Evolutionary conservation across 768 basidiomycete species (phyloP), one percentile per base, ranked within the genome.

Genomic region (Coprinopsis strossmayeri): DNA sequence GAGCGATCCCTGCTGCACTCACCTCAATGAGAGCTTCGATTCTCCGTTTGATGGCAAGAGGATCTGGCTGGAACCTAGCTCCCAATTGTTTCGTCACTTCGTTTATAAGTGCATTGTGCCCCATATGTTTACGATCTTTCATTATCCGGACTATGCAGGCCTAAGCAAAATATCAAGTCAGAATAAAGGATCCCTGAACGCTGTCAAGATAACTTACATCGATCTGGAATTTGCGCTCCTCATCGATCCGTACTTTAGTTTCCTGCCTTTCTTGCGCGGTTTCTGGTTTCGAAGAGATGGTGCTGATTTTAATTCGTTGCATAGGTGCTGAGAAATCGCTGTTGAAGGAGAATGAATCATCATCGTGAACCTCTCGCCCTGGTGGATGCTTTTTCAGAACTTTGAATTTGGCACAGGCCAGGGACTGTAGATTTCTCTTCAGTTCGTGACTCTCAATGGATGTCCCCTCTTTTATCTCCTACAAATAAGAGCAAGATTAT

Each of bases 101-200:
- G 56, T 84, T 87, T 52, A 97, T 73, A 12, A 99, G 77, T 48
- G 93, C 91, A 51, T 82, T 90, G 59, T 97, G 91, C 4, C 74
- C 68, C 82, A 98, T 84, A 46, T 79, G 77, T 62, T 97, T 97
- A 48, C 93, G 73, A 61, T 91, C 85, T 68, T 98, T 98, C 95
- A 99, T 98, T 24, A 97, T 83, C 26, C 96, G 84, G 21, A 99
- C 96, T 53, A 98, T 87, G 60, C 91, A 97, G 1, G 96, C 96
- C 94, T 99, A 41, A n/a, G 38, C 43, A 18, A 27, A 35, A 43
- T 42, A 24, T 26, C 25, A 37, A 30, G 51, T 18, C 15, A 40
- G 27, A 53, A 37, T 15, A 37, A 32, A 34, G 37, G 20, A 11
- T 25, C 24, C 27, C 3, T 3, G 9, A 25, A n/a, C 26, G n/a